Percentiles rank a stretch among this genome's conserved stretches.
phyloP scores from a whole-genome alignment of 129 eudicot species.

The Flaveria brownii region DNA sequence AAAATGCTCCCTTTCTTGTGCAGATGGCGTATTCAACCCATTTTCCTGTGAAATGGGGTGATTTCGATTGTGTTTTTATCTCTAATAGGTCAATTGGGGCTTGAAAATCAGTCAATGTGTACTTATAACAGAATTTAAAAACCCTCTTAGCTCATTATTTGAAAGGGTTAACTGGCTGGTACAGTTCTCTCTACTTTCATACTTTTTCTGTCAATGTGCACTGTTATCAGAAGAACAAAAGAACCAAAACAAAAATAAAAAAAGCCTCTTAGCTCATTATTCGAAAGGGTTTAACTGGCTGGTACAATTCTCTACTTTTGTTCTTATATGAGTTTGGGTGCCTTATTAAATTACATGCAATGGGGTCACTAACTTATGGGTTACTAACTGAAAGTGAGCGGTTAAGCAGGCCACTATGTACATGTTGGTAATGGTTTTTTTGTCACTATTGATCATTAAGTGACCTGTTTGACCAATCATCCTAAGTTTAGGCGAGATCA shows the following conservation, averaged over 20 bases:
- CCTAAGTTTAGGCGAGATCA: not conserved
- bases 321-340: not conserved
- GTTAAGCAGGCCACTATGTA: too few species aligned
- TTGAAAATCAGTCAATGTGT: not conserved
- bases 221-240: not conserved
- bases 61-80: not conserved
- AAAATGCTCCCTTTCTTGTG: not conserved
- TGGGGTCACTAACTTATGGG: not conserved
- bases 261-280: not conserved
- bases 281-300: not conserved
- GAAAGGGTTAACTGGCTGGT: too few species aligned
- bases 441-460: not conserved
- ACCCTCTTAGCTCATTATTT: too few species aligned
- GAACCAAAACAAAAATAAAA: not conserved
- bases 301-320: not conserved
- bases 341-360: not conserved
- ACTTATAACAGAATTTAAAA: too few species aligned
- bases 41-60: not conserved
- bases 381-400: not conserved
- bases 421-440: too few species aligned
- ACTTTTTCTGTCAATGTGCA: not conserved
- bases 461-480: not conserved
- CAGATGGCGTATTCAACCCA: not conserved
- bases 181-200: too few species aligned
- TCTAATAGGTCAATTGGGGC: not conserved